These are phyloP conservation scores for Aspergillus fumigatus DNA, from an alignment of 2,329 filamentous ascomycete species.

Conservation along the genomic window DNA sequence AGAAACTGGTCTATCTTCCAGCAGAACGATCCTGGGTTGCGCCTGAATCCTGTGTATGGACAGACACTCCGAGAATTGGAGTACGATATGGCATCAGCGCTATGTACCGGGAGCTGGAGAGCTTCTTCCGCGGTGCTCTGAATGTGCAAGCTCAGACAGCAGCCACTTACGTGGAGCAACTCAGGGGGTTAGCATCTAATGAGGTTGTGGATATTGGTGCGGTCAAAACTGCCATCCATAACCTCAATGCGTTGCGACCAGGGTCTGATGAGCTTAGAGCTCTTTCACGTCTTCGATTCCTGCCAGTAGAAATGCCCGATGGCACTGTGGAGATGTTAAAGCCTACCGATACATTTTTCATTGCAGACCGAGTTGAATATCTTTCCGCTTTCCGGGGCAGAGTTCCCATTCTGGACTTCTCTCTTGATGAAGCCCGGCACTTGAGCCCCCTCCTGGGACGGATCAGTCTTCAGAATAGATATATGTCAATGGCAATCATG, in stretches of 20 bases:
- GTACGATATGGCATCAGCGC: not conserved
- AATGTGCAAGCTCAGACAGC: not conserved
- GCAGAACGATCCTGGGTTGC: not conserved
- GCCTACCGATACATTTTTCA: not conserved
- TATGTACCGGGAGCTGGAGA: not conserved
- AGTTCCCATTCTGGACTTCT: conserved; percentile 1
- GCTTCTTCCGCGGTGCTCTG: not conserved
- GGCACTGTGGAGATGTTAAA: not conserved
- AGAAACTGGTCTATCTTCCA: not conserved
- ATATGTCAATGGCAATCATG: not conserved
- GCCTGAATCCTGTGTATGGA: not conserved
- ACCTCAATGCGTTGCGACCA: too few relatives aligned
- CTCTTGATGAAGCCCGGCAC: not conserved
- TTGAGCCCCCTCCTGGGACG: not conserved
- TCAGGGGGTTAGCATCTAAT: not conserved
- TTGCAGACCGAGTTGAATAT: conserved; percentile 2
- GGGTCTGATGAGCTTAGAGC: too few relatives aligned
- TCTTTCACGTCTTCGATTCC: not conserved
- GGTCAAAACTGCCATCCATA: not conserved
- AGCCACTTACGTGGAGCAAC: not conserved
- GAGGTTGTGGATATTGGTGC: not conserved
- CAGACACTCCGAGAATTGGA: not conserved
- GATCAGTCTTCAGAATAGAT: not conserved
- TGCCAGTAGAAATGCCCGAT: not conserved
- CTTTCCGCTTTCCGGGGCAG: not conserved